Evolutionary conservation across 1,139 yeast species (phyloP), one percentile per base, ranked within the genome.

Genomic region (Geotrichum reessii): DNA sequence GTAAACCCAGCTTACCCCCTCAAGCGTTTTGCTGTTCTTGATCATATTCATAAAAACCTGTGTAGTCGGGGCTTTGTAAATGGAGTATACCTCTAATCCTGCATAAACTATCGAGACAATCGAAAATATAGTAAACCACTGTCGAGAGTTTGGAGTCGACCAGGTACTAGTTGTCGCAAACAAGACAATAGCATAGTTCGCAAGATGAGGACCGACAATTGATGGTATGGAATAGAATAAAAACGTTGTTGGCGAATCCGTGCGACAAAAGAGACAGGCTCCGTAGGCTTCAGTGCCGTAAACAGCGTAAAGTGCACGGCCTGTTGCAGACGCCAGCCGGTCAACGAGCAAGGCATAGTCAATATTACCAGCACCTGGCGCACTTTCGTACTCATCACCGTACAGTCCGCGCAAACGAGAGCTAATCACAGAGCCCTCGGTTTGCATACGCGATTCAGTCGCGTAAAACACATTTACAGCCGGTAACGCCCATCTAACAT

Each of bases 251-350:
- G 63, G 63, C 11, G 58, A 51, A 27, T 59, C 62, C 9, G 62
- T 54, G 4, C 60, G 56, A 56, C 71, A 69, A 68, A 70, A 69
- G 24, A 61, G 62, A 50, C 71, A 69, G 40, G 61, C 58, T 8
- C 61, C 63, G 28, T 64, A 50, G 1, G 67, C 63, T 21, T 56
- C 62, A 4, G 69, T 65, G 3, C 71, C 71, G 56, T 64, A 65
- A 2, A 65, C 55, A 2, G 69, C 60, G 53, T 66, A 68, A 24
- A 66, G 58, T 5, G 59, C 59, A 11, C 69, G 51, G 22, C 67
- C 69, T 19, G 58, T 57, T 21, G 61, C 61, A 1, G 67, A 56
- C 8, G 56, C 58, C 47, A 67, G 56, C 25, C 66, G 61, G 12
- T 57, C 48, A 21, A 64, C 54, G n/a, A 67, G 60, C 24, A 64